phyloP scores from a whole-genome alignment of 176 grass and related monocot species.

The Carex scoparia region DNA sequence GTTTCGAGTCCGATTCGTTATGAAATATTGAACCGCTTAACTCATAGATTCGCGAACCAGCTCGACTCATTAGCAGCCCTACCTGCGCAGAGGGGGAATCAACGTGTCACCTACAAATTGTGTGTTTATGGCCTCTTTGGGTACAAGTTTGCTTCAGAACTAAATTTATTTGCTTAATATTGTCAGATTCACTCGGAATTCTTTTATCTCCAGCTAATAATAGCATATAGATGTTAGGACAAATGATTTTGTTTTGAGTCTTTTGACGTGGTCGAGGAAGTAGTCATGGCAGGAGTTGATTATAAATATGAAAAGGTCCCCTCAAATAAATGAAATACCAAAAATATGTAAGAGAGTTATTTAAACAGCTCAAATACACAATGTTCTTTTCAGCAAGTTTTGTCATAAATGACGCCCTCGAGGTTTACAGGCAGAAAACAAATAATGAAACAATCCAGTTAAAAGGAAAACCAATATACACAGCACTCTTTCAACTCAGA shows the following conservation, averaged over 20 bases:
- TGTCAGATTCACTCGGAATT: neutral
- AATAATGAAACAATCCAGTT: neutral
- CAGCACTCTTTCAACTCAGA: slow-evolving; percentile 15
- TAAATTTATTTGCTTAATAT: neutral
- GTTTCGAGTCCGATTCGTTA: no score
- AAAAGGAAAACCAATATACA: slow-evolving; percentile 11
- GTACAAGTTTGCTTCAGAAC: neutral
- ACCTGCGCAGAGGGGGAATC: neutral
- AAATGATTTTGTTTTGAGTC: neutral
- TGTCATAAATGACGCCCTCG: neutral
- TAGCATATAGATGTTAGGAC: neutral
- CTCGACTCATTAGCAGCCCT: no score
- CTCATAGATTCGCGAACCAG: no score
- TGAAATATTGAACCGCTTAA: no score
- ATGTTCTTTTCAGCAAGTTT: neutral
- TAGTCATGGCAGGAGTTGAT: neutral
- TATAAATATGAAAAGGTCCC: neutral
- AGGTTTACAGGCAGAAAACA: slow-evolving; percentile 16
- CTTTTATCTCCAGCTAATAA: neutral
- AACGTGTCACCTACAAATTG: neutral
- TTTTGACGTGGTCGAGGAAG: neutral
- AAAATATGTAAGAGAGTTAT: neutral
- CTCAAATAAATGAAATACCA: neutral
- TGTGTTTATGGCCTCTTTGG: neutral
- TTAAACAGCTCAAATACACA: neutral